Evolutionary conservation across 1,284 basidiomycete genomes (phyloP), one percentile per base, ranked within the genome.

Genomic region (Cystobasidiaceae sp.): DNA sequence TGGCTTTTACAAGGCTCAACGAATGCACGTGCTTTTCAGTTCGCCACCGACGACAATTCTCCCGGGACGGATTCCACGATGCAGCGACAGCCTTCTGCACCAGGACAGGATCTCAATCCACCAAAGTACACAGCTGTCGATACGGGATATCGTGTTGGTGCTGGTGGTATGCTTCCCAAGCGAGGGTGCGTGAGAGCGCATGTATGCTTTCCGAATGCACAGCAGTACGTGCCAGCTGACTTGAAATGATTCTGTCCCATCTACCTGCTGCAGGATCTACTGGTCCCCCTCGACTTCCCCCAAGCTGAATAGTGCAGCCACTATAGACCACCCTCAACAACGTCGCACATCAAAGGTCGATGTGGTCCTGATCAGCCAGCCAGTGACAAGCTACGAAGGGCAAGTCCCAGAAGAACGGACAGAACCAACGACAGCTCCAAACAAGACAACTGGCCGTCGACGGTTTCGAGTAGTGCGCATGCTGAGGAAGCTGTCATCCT

Each of bases 101-200:
- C n/a, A n/a, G n/a, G n/a, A n/a, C 52, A 17, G 41, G 28, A 1
- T n/a, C 23, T 3, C 19, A 37, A 56, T n/a, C 54, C 54, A 5
- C 54, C 54, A 1, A 56, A n/a, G 21, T 56, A 56, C n/a, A 56
- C 33, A 28, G 23, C 54, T 19, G 13, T 43, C 15, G 41, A 56
- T 44, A 41, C 41, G 9, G 54, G 54, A 17, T 56, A 56, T 56
- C 41, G 54, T 30, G 54, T 56, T n/a, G 54, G 54, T 25, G 39
- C 41, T n/a, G 54, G 54, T 6, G 54, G 54, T 13, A 56, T 56
- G 54, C 39, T 30, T 43, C 54, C 54, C 1, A 56, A 56, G 19
- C 28, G 41, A 30, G 54, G 54, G 54, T 56, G 54, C 41, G 54
- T 55, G 17, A 34, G 15, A 37, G 25, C 19, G 2, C n/a, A n/a